Conservation (phyloP, 805 yeast genomes). For the Starmerella bombicola region DNA sequence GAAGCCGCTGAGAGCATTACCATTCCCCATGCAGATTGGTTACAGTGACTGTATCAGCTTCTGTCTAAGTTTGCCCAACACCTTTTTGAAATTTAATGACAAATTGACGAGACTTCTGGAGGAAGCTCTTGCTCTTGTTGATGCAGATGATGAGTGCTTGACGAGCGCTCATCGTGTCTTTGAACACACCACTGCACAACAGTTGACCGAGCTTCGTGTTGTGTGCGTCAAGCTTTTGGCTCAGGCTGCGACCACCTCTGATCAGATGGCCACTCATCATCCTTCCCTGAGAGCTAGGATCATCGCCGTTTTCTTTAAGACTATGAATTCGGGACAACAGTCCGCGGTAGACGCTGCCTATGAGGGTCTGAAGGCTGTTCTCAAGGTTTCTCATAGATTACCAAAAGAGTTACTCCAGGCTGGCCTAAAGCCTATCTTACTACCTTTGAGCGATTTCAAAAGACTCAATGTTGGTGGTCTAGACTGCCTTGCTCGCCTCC, state of each 20-base stretch:
- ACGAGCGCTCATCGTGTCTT: conserved; percentile 75
- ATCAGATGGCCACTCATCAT: conserved; percentile 56
- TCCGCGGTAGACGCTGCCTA: conserved; percentile 91
- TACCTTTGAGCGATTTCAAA: conserved; percentile 89
- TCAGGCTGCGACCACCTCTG: conserved; percentile 63
- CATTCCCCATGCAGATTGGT: conserved; percentile 98
- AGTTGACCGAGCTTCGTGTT: conserved; percentile 72
- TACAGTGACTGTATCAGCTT: conserved; percentile 94
- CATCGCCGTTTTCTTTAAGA: conserved; percentile 87
- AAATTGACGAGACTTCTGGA: conserved; percentile 72
- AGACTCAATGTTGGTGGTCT: conserved; percentile 78
- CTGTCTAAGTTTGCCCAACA: conserved; percentile 66
- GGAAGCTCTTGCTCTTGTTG: conserved; percentile 88
- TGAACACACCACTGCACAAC: conserved; percentile 81
- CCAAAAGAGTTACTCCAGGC: conserved; percentile 93
- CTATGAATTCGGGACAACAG: conserved; percentile 70
- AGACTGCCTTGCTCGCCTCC: conserved; percentile 76
- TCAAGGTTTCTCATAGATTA: conserved; percentile 64
- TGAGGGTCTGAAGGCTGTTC: conserved; percentile 67
- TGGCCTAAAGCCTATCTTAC: conserved; percentile 87
- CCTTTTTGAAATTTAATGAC: conserved; percentile 77
- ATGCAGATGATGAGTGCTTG: conserved; percentile 93
- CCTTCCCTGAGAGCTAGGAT: conserved; percentile 61
- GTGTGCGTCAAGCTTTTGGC: conserved; percentile 79
- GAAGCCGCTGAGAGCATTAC: conserved; percentile 89